These are phyloP conservation scores for Mollisiaceae sp. DNA, from an alignment of 2,329 filamentous ascomycete genomes.

Conservation along the genomic window DNA sequence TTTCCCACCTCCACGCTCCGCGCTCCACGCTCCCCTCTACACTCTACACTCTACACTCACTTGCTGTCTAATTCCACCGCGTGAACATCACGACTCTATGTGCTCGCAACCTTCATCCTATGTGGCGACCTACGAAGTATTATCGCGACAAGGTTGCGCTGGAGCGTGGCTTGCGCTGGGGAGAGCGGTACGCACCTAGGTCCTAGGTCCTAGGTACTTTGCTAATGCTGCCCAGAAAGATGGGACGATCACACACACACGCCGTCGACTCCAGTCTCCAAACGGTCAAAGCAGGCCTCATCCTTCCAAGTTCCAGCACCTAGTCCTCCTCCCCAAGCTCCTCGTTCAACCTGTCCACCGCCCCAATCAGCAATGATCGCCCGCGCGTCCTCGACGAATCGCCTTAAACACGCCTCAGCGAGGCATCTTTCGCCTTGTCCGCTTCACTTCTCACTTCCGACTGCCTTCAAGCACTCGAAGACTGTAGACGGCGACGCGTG, in stretches of 20 bases:
- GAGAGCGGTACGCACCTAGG: too few relatives aligned
- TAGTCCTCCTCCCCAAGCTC: background rate
- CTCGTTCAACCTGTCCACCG: background rate
- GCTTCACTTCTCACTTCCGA: background rate
- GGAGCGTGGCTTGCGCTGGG: too few relatives aligned
- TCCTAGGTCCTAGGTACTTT: background rate
- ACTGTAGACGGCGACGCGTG: background rate
- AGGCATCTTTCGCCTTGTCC: background rate
- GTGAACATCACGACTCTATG: background rate
- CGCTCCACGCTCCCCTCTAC: too few relatives aligned
- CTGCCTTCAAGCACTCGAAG: background rate
- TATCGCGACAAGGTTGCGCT: too few relatives aligned
- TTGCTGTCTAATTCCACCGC: background rate
- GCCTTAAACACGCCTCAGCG: background rate
- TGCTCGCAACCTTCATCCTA: conserved; percentile 3
- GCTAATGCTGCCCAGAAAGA: background rate
- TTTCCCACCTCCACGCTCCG: background rate
- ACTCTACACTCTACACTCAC: too few relatives aligned
- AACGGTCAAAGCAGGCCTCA: background rate
- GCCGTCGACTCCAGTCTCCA: background rate
- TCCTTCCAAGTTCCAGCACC: background rate
- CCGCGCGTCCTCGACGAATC: conserved; percentile 1
- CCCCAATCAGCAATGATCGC: background rate
- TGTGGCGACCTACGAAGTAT: background rate
- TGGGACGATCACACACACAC: conserved; percentile 5